Conservation (phyloP, 495 filamentous ascomycete species). For the Talaromyces thailandensis region DNA sequence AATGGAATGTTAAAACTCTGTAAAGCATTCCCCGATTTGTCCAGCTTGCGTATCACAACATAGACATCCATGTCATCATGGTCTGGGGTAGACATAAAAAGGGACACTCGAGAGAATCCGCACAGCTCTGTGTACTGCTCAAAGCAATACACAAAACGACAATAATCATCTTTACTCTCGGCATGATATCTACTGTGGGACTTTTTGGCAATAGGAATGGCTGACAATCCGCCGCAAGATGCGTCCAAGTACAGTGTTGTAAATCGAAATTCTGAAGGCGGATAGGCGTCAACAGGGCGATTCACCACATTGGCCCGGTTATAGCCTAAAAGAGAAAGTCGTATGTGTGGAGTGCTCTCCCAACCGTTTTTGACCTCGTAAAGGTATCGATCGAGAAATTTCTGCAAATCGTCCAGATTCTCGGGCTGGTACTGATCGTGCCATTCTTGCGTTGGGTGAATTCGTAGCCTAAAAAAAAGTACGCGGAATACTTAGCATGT, state of each 20-base stretch:
- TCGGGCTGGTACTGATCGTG: slow-evolving; percentile 17
- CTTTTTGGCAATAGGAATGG: neutral
- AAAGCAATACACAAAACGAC: slow-evolving; percentile 10
- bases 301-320: slow-evolving; percentile 6
- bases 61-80: slow-evolving; percentile 5
- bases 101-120: slow-evolving; percentile 8
- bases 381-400: slow-evolving; percentile 22
- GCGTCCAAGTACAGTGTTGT: neutral
- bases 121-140: slow-evolving; percentile 9
- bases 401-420: slow-evolving; percentile 15
- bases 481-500: too few species aligned
- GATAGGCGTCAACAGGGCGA: neutral
- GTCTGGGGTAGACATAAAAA: slow-evolving; percentile 9
- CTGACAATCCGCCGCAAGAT: neutral
- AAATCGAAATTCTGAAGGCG: neutral
- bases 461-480: too few species aligned
- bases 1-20: too few species aligned
- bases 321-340: slow-evolving; percentile 11
- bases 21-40: too few species aligned
- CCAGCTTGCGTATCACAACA: too few species aligned
- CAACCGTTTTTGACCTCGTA: slow-evolving; percentile 26
- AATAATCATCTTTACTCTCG: neutral
- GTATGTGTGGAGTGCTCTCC: slow-evolving; percentile 21
- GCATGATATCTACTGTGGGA: neutral
- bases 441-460: too few species aligned